A percentile compares a stretch with the other conserved stretches of the same genome.
Conservation (phyloP, 108 stramenopile genomes). For the Fragilariopsis cylindrus region DNA sequence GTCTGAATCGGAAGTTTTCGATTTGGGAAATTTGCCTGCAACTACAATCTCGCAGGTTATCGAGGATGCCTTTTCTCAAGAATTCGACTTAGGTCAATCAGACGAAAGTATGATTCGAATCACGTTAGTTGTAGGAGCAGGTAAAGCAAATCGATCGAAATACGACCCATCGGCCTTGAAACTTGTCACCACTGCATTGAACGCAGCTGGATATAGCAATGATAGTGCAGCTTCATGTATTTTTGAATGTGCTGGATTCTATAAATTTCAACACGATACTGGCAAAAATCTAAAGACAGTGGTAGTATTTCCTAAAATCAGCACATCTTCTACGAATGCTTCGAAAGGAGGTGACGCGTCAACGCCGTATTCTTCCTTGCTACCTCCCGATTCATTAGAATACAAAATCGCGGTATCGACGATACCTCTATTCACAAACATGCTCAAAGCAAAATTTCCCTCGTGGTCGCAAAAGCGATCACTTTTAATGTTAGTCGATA, state of each 20-base stretch:
- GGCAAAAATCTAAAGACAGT: conserved; percentile 93
- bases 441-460: conserved; percentile 57
- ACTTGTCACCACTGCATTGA: conserved; percentile 73
- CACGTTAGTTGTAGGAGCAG: conserved; percentile 89
- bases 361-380: conserved; percentile 15
- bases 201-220: conserved; percentile 75
- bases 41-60: conserved; percentile 59
- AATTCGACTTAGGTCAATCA: conserved; percentile 26
- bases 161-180: conserved; percentile 85
- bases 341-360: conserved; percentile 19
- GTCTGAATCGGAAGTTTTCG: conserved; percentile 76
- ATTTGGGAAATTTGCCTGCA: conserved; percentile 65
- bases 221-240: conserved; percentile 87
- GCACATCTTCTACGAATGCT: neutral
- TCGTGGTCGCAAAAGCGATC: conserved; percentile 90
- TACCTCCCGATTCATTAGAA: conserved; percentile 51
- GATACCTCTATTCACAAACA: conserved; percentile 65
- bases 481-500: conserved; percentile 35
- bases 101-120: conserved; percentile 75
- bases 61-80: conserved; percentile 54
- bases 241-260: conserved; percentile 81
- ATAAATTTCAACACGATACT: conserved; percentile 95
- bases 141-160: conserved; percentile 79
- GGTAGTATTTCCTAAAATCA: conserved; percentile 87
- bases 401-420: conserved; percentile 66